These are phyloP conservation scores for Plasmodium knowlesi DNA, from an alignment of 169 alveolate species.

Conservation along the genomic window DNA sequence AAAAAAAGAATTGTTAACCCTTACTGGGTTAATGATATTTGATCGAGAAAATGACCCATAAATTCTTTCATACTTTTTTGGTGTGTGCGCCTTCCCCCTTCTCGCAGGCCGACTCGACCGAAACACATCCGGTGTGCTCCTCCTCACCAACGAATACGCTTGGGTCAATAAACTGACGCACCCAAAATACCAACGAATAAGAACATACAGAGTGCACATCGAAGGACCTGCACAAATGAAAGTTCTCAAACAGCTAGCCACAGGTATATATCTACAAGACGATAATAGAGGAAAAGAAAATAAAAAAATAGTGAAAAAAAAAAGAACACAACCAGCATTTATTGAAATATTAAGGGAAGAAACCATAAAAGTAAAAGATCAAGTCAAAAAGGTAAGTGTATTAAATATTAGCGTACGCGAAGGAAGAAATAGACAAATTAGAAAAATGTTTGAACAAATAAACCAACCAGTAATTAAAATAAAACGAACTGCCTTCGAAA, in stretches of 20 bases:
- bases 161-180: constrained; percentile 74
- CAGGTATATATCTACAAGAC: constrained; percentile 41
- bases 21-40: neutral
- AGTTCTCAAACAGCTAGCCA: constrained; percentile 53
- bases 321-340: constrained; percentile 71
- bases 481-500: constrained; percentile 74
- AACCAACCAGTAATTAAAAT: constrained; percentile 73
- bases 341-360: constrained; percentile 74
- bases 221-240: constrained; percentile 66
- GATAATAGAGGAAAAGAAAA: constrained; percentile 1
- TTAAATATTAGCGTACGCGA: constrained; percentile 70
- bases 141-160: constrained; percentile 51
- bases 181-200: constrained; percentile 69
- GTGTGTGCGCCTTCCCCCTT: neutral
- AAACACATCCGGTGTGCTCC: constrained; percentile 72
- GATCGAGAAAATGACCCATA: neutral
- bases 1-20: neutral
- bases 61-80: too few relatives aligned
- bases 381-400: constrained; percentile 45
- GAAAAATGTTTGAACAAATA: constrained; percentile 75
- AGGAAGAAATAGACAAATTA: constrained; percentile 72
- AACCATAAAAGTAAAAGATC: constrained; percentile 39
- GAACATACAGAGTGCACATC: constrained; percentile 57
- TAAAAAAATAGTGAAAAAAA: neutral
- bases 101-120: constrained; percentile 57